These are phyloP conservation scores for Spirogloea muscicola DNA, from an alignment of 139 green algal species.

Conservation along the genomic window DNA sequence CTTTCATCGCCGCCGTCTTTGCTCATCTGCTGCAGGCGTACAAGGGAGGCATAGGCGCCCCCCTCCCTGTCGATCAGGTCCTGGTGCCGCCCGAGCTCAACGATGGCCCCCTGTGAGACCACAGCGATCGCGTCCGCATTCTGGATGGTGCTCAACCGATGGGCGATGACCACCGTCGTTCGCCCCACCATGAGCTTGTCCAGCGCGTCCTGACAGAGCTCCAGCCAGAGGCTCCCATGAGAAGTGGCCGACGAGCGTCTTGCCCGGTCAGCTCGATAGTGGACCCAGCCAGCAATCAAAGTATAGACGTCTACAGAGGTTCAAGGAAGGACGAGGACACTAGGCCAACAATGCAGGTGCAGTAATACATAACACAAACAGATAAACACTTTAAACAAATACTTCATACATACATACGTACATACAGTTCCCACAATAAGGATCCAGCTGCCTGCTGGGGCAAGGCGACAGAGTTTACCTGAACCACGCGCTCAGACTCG, in stretches of 20 bases:
- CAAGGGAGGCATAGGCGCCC: conserved; percentile 24
- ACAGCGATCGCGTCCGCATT: conserved; percentile 44
- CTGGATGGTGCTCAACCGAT: conserved; percentile 42
- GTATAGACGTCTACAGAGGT: not conserved
- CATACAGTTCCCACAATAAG: too few species aligned
- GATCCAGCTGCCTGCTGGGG: too few species aligned
- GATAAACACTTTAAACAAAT: too few species aligned
- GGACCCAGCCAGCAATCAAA: not conserved
- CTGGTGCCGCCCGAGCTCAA: conserved; percentile 40
- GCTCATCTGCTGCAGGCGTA: conserved; percentile 7
- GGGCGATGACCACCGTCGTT: conserved; percentile 44
- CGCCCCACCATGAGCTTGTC: conserved; percentile 52
- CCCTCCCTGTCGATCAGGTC: conserved; percentile 51
- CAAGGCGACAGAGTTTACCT: conserved; percentile 53
- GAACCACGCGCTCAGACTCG: conserved; percentile 67
- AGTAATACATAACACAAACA: too few species aligned
- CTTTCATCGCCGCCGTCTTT: too few species aligned
- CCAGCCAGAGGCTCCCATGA: conserved; percentile 11
- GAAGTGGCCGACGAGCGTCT: not conserved
- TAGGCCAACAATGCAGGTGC: too few species aligned
- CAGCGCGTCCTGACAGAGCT: conserved; percentile 70
- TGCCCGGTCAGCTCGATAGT: not conserved
- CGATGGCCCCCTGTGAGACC: conserved; percentile 27
- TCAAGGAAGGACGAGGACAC: too few species aligned
- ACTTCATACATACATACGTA: too few species aligned